Evolutionary conservation across 192 early-diverging fungal genomes (phyloP).

Genomic region (Jimgerdemannia flammicorona): DNA sequence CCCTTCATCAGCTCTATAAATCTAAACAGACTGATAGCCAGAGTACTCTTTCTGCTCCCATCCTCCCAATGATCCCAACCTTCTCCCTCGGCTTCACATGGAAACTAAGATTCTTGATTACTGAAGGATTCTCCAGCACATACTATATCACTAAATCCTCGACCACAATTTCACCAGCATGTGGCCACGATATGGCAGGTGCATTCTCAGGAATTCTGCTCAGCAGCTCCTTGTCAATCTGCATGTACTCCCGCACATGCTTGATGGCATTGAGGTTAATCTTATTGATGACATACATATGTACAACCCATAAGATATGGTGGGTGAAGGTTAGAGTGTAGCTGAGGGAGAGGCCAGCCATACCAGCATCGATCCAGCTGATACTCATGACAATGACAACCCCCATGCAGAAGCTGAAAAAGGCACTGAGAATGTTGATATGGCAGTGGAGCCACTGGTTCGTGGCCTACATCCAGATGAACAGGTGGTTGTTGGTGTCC

Average conservation of each 20-base stretch:
- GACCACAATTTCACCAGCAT: conserved; percentile 67
- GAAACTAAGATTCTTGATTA: conserved; percentile 73
- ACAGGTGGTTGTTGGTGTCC: conserved; percentile 82
- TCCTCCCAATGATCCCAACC: conserved; percentile 90
- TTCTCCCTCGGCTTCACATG: conserved; percentile 63
- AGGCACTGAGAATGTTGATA: conserved; percentile 71
- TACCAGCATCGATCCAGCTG: conserved; percentile 68
- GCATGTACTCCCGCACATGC: conserved; percentile 79
- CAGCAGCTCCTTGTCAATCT: conserved; percentile 76
- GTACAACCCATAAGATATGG: conserved; percentile 77
- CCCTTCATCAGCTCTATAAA: conserved; percentile 71
- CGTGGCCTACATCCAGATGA: conserved; percentile 80
- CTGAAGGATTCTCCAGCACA: conserved; percentile 70
- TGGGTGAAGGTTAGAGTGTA: conserved; percentile 86
- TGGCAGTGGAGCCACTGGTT: conserved; percentile 89
- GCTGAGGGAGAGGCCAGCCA: conserved; percentile 83
- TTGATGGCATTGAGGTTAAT: conserved; percentile 88
- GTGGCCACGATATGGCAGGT: conserved; percentile 60
- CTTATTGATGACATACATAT: conserved; percentile 79
- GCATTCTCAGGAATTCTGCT: conserved; percentile 57
- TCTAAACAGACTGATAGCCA: conserved; percentile 72
- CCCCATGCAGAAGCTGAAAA: conserved; percentile 72
- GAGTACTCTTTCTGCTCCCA: conserved; percentile 71
- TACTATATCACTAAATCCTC: conserved; percentile 77
- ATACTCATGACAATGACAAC: conserved; percentile 55